Percentiles rank a stretch among this genome's conserved stretches.
These are phyloP conservation scores for Pseudonitzschia multiseries DNA, from an alignment of 108 stramenopile species.

Conservation along the genomic window DNA sequence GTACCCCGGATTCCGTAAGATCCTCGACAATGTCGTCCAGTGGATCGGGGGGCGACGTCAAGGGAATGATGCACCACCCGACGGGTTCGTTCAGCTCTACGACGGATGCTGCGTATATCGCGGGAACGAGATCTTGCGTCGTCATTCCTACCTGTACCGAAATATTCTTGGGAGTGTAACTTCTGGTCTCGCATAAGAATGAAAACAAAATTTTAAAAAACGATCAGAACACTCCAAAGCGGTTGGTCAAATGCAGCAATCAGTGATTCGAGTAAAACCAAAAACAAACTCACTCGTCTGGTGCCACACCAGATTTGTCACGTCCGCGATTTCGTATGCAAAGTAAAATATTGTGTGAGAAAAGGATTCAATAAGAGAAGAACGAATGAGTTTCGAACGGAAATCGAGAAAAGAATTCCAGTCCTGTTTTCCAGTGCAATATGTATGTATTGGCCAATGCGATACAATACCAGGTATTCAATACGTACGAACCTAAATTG, in stretches of 20 bases:
- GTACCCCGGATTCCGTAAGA: conserved; percentile 30
- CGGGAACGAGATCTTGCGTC: conserved; percentile 89
- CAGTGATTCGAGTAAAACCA: not conserved
- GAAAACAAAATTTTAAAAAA: not conserved
- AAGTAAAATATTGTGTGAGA: no score
- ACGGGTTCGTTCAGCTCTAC: conserved; percentile 86
- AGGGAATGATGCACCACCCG: conserved; percentile 86
- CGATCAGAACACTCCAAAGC: not conserved
- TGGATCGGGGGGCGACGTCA: conserved; percentile 60
- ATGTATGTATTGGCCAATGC: no score
- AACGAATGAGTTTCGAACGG: not conserved
- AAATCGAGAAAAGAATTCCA: not conserved
- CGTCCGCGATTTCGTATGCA: not conserved
- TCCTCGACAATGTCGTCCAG: conserved; percentile 58
- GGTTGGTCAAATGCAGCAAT: not conserved
- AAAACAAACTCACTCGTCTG: conserved; percentile 13
- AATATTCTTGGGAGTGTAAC: conserved; percentile 93
- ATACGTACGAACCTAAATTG: conserved; percentile 67
- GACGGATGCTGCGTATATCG: conserved; percentile 42
- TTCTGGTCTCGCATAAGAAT: not conserved
- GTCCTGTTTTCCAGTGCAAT: not conserved
- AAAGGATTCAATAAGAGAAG: not conserved
- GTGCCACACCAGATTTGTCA: not conserved
- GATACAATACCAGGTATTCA: no score
- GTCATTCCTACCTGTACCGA: conserved; percentile 85